phyloP scores from a whole-genome alignment of 805 yeast species.

The Hanseniaspora nectarophila region DNA sequence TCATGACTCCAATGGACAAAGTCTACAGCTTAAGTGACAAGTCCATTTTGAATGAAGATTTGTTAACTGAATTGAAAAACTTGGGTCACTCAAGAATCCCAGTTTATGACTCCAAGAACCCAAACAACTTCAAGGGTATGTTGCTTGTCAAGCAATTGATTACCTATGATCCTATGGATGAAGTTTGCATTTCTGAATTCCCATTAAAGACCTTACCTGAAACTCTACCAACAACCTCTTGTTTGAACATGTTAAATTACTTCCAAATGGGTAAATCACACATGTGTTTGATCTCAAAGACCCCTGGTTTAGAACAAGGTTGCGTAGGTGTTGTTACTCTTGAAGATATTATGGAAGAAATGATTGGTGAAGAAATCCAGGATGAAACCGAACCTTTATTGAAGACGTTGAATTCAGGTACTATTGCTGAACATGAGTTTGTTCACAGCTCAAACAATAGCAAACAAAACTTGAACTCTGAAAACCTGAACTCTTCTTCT shows the following conservation, averaged over 20 bases:
- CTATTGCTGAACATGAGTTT: neutral
- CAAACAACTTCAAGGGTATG: slow-evolving; percentile 89
- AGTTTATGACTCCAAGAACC: slow-evolving; percentile 79
- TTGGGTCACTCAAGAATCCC: slow-evolving; percentile 95
- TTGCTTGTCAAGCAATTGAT: slow-evolving; percentile 80
- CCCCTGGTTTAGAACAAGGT: slow-evolving; percentile 74
- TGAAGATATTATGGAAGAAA: slow-evolving; percentile 96
- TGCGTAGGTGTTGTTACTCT: slow-evolving; percentile 84
- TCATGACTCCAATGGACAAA: slow-evolving; percentile 89
- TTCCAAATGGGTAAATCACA: slow-evolving; percentile 97
- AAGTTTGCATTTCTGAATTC: slow-evolving; percentile 79
- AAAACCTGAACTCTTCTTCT: neutral
- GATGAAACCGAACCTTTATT: slow-evolving; percentile 92
- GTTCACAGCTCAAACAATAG: neutral
- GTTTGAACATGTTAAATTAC: slow-evolving; percentile 84
- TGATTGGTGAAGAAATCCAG: slow-evolving; percentile 94
- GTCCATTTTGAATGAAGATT: slow-evolving; percentile 64
- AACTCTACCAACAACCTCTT: slow-evolving; percentile 81
- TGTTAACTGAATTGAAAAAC: slow-evolving; percentile 80
- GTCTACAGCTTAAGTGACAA: slow-evolving; percentile 83
- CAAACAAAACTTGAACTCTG: neutral
- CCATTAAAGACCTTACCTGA: slow-evolving; percentile 95
- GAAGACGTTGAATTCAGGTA: slow-evolving; percentile 31
- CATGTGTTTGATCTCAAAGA: slow-evolving; percentile 82
- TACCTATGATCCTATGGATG: slow-evolving; percentile 94